Evolutionary conservation across 2,329 filamentous ascomycete species (phyloP).

Genomic region (Fusarium compactum): DNA sequence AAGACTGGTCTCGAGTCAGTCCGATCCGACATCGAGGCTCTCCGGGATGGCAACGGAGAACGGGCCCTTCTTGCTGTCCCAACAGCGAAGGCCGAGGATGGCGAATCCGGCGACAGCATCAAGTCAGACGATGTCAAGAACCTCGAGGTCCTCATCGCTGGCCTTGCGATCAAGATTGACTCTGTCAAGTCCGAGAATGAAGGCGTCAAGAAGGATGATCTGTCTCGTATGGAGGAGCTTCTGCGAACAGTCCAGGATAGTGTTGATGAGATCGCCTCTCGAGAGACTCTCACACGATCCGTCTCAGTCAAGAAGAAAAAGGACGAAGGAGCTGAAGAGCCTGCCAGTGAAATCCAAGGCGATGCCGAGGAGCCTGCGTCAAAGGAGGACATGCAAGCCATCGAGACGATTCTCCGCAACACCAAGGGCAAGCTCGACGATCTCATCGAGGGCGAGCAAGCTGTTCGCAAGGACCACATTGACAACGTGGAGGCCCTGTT

Average conservation of each 20-base stretch:
- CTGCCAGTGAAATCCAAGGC: constrained; percentile 15
- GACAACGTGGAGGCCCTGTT: constrained; percentile 75
- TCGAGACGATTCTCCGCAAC: constrained; percentile 90
- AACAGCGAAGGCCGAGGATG: constrained; percentile 39
- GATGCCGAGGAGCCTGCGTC: constrained; percentile 55
- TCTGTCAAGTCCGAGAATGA: constrained; percentile 52
- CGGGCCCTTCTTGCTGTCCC: constrained; percentile 60
- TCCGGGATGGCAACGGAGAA: constrained; percentile 68
- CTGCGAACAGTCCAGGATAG: constrained; percentile 61
- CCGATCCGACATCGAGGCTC: constrained; percentile 78
- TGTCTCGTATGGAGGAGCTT: constrained; percentile 67
- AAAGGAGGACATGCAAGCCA: constrained; percentile 87
- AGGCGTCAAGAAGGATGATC: constrained; percentile 64
- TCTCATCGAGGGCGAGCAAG: constrained; percentile 76
- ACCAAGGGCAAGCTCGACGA: constrained; percentile 91
- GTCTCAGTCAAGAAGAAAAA: constrained; percentile 36
- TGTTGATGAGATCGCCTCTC: constrained; percentile 59
- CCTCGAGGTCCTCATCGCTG: constrained; percentile 83
- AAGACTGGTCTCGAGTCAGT: constrained; percentile 81
- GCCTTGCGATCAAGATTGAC: constrained; percentile 88
- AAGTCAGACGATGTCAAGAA: constrained; percentile 84
- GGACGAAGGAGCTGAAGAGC: constrained; percentile 34
- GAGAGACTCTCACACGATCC: constrained; percentile 44
- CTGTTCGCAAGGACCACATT: constrained; percentile 74
- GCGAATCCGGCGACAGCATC: constrained; percentile 62